Percentiles rank a stretch among this genome's conserved stretches.
Evolutionary conservation across 768 basidiomycete species (phyloP).

Genomic region (Exidia glandulosa): DNA sequence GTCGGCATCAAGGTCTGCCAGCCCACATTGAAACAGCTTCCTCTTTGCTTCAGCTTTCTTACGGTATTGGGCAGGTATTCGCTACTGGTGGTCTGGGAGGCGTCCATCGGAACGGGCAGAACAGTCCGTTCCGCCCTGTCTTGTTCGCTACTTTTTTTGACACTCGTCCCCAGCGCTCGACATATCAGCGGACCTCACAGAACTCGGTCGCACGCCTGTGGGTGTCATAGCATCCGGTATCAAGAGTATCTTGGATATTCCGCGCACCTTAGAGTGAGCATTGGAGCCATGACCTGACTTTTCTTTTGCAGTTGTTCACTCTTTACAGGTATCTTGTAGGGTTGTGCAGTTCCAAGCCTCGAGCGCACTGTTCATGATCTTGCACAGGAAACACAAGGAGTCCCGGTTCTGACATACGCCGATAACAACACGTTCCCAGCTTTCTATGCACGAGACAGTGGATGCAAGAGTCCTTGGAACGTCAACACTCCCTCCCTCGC

Average conservation of each 20-base stretch:
- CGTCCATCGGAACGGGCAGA: slow-evolving; percentile 69
- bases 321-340: slow-evolving; percentile 55
- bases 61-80: slow-evolving; percentile 47
- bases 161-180: slow-evolving; percentile 65
- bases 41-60: background rate
- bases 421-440: slow-evolving; percentile 80
- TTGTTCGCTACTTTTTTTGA: background rate
- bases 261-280: slow-evolving; percentile 32
- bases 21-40: slow-evolving; percentile 1
- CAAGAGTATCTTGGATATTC: slow-evolving; percentile 89
- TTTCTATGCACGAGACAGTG: slow-evolving; percentile 80
- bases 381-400: slow-evolving; percentile 82
- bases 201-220: slow-evolving; percentile 81
- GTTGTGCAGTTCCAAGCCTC: background rate
- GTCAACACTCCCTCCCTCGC: slow-evolving; percentile 51
- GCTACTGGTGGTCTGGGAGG: slow-evolving; percentile 88
- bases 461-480: slow-evolving; percentile 78
- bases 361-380: background rate
- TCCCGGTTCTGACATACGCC: slow-evolving; percentile 77
- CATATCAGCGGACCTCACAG: slow-evolving; percentile 86
- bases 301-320: background rate
- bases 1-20: background rate
- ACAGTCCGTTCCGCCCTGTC: slow-evolving; percentile 29
- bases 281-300: slow-evolving; percentile 1
- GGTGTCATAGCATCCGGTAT: slow-evolving; percentile 88